These are phyloP conservation scores for Escovopsis sp. DNA, from an alignment of 2,329 filamentous ascomycete genomes.

Conservation along the genomic window DNA sequence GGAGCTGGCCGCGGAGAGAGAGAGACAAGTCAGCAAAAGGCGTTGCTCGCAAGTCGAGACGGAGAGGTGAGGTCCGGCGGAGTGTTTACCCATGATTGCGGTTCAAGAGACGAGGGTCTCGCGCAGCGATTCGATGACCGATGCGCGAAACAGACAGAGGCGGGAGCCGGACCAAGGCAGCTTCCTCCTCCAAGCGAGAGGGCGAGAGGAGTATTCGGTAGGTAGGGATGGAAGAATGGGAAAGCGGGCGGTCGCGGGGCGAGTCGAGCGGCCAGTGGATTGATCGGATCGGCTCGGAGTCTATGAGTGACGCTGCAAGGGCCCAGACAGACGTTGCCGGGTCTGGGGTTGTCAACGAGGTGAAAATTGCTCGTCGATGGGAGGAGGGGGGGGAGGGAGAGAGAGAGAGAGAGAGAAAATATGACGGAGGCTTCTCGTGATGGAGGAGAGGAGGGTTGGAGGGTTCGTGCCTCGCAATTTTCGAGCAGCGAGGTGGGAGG, in stretches of 20 bases:
- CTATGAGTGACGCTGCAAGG: constrained; percentile 13
- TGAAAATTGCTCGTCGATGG: constrained; percentile 28
- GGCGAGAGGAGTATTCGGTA: too few relatives aligned
- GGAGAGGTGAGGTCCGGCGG: not conserved
- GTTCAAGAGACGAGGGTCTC: constrained; percentile 23
- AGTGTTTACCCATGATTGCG: constrained; percentile 48
- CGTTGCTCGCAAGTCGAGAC: not conserved
- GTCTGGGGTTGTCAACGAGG: constrained; percentile 25
- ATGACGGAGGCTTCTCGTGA: constrained; percentile 21
- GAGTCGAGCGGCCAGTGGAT: constrained; percentile 4
- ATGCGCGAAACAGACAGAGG: constrained; percentile 19
- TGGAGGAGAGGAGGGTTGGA: constrained; percentile 10
- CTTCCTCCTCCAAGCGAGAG: constrained; percentile 12
- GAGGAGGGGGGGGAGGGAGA: too few relatives aligned
- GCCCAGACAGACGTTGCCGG: constrained; percentile 24
- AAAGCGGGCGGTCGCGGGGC: constrained; percentile 2
- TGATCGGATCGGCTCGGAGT: constrained; percentile 8
- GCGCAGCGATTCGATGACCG: constrained; percentile 30
- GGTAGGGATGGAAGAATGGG: constrained; percentile 1
- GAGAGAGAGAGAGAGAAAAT: constrained; percentile 12
- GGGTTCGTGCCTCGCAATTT: constrained; percentile 27
- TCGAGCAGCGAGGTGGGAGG: constrained; percentile 25
- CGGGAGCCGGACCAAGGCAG: constrained; percentile 14
- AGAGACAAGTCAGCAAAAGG: constrained; percentile 7
- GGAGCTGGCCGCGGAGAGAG: constrained; percentile 45